phyloP scores from a whole-genome alignment of 345 rosid species.

The Erucastrum elatum region DNA sequence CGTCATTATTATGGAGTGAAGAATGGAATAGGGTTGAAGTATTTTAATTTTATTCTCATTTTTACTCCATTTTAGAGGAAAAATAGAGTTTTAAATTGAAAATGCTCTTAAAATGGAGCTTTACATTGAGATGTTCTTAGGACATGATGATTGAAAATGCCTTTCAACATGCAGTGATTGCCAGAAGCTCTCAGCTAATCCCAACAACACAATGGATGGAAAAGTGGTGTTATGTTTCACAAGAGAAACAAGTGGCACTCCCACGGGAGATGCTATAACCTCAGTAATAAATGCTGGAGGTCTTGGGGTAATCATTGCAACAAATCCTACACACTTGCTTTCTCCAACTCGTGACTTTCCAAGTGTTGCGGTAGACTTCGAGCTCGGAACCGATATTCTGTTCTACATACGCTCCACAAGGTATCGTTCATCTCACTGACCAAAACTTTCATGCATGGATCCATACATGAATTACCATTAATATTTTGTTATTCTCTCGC shows the following conservation, averaged over 20 bases:
- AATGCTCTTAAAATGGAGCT: no score
- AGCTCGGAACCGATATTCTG: conserved; percentile 30
- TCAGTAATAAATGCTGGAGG: conserved; percentile 45
- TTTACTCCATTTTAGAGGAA: no score
- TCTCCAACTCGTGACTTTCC: background rate
- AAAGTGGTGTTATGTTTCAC: conserved; percentile 61
- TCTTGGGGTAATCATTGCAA: conserved; percentile 56
- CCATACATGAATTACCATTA: background rate
- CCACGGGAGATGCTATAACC: background rate
- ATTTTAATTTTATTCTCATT: no score
- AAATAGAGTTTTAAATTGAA: no score
- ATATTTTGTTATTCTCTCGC: background rate
- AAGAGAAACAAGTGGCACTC: background rate
- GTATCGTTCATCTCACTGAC: background rate
- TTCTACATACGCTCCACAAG: conserved; percentile 19
- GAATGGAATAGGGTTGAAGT: no score
- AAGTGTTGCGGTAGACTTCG: conserved; percentile 24
- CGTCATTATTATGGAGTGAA: no score
- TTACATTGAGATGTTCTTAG: background rate
- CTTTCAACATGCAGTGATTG: background rate
- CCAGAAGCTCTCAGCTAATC: background rate
- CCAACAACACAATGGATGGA: conserved; percentile 34
- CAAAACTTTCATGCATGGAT: background rate
- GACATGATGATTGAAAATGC: background rate
- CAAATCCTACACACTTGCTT: conserved; percentile 38